A percentile compares a stretch with the other conserved stretches of the same genome.
phyloP scores from a whole-genome alignment of 768 basidiomycete genomes.

The Lactifluus subvellereus region DNA sequence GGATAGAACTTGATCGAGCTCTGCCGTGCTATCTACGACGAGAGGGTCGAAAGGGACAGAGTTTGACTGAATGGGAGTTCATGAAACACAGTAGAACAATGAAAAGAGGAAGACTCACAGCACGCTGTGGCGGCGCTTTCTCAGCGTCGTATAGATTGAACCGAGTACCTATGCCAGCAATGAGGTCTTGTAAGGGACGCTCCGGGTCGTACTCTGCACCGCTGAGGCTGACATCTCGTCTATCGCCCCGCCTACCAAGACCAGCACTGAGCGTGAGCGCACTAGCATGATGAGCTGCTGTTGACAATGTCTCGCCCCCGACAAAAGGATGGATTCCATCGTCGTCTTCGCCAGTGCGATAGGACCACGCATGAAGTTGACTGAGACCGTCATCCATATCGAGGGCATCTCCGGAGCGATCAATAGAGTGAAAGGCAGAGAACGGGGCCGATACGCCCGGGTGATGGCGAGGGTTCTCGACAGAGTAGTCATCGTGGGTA shows the following conservation, averaged over 20 bases:
- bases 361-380: conserved; percentile 34
- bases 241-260: conserved; percentile 49
- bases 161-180: conserved; percentile 53
- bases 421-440: conserved; percentile 56
- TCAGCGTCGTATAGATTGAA: conserved; percentile 54
- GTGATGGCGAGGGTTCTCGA: conserved; percentile 71
- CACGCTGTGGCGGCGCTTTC: conserved; percentile 44
- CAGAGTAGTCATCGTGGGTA: conserved; percentile 36
- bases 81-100: conserved; percentile 6
- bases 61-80: conserved; percentile 23
- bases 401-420: conserved; percentile 49
- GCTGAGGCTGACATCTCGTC: conserved; percentile 56
- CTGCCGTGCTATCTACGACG: conserved; percentile 55
- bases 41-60: conserved; percentile 46
- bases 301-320: conserved; percentile 67
- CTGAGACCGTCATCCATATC: conserved; percentile 43
- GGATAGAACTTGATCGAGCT: conserved; percentile 55
- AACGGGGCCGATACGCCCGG: conserved; percentile 48
- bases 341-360: conserved; percentile 49
- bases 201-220: conserved; percentile 86
- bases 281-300: conserved; percentile 85
- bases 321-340: conserved; percentile 60
- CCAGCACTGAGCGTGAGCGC: conserved; percentile 84
- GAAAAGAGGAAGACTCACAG: conserved; percentile 34
- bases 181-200: conserved; percentile 65